Percentiles rank a stretch among this genome's conserved stretches.
Evolutionary conservation across 2,329 filamentous ascomycete species (phyloP).

Genomic region (Penicillium sp.): DNA sequence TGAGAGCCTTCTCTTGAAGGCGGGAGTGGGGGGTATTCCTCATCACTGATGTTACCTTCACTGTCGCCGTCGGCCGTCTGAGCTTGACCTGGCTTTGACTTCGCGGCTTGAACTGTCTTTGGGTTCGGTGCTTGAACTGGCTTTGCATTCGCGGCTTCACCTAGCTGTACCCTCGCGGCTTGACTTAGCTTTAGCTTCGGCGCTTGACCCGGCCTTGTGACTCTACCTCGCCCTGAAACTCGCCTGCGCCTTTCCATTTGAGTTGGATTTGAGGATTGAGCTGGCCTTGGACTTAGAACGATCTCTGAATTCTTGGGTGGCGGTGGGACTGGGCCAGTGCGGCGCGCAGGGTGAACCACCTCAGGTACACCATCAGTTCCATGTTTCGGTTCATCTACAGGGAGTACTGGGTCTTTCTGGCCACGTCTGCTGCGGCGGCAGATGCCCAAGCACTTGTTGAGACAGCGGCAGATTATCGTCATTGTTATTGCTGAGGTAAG

Average conservation of each 20-base stretch:
- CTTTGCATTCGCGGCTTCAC: background rate
- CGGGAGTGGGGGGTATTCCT: background rate
- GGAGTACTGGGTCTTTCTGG: no score
- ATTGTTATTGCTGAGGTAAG: background rate
- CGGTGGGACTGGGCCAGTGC: no score
- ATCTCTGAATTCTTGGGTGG: no score
- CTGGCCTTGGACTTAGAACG: no score
- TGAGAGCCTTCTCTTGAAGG: background rate
- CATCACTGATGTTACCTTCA: background rate
- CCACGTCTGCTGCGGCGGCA: background rate
- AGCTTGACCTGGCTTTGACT: no score
- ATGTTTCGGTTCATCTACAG: background rate
- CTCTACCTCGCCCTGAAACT: background rate
- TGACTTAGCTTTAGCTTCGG: background rate
- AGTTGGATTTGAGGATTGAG: background rate
- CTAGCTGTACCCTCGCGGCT: background rate
- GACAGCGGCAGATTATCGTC: background rate
- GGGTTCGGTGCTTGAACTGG: fast-evolving
- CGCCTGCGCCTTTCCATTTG: background rate
- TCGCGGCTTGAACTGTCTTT: background rate
- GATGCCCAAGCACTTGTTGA: background rate
- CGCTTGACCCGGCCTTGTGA: background rate
- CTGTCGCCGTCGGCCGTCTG: background rate
- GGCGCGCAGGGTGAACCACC: no score
- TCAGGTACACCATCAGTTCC: background rate